Evolutionary conservation across 228 moss, liverwort and hornwort genomes (phyloP).

Genomic region (Sphagnum magellanicum): DNA sequence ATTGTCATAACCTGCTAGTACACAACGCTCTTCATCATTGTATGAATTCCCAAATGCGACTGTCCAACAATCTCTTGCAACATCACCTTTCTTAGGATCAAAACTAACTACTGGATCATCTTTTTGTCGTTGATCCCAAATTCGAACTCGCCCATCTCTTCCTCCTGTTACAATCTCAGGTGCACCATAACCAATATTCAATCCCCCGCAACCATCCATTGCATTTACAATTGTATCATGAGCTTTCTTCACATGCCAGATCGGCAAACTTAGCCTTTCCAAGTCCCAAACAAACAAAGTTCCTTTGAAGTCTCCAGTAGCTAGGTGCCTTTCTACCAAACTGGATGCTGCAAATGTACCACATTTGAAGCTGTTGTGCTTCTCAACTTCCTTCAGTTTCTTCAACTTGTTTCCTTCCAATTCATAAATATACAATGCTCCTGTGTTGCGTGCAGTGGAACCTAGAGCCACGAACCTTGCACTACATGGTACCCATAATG

Average conservation of each 20-base stretch:
- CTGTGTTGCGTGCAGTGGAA: constrained; percentile 64
- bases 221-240: constrained; percentile 75
- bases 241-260: constrained; percentile 71
- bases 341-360: constrained; percentile 85
- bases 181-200: constrained; percentile 71
- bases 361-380: constrained; percentile 67
- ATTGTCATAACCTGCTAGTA: constrained; percentile 87
- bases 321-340: constrained; percentile 50
- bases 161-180: constrained; percentile 73
- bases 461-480: constrained; percentile 81
- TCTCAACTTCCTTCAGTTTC: constrained; percentile 58
- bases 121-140: constrained; percentile 79
- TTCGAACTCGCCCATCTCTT: constrained; percentile 59
- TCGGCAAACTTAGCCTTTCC: constrained; percentile 53
- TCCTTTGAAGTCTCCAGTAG: constrained; percentile 81
- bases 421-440: constrained; percentile 71
- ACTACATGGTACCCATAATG: constrained; percentile 88
- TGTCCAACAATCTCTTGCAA: constrained; percentile 79
- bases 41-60: constrained; percentile 89
- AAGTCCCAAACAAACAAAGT: constrained; percentile 78
- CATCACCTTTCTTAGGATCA: constrained; percentile 28
- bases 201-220: constrained; percentile 80
- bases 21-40: constrained; percentile 83
- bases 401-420: constrained; percentile 55
- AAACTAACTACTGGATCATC: constrained; percentile 49